Evolutionary conservation across 2,329 filamentous ascomycete genomes (phyloP).

Genomic region (Hypoxylon sp.): DNA sequence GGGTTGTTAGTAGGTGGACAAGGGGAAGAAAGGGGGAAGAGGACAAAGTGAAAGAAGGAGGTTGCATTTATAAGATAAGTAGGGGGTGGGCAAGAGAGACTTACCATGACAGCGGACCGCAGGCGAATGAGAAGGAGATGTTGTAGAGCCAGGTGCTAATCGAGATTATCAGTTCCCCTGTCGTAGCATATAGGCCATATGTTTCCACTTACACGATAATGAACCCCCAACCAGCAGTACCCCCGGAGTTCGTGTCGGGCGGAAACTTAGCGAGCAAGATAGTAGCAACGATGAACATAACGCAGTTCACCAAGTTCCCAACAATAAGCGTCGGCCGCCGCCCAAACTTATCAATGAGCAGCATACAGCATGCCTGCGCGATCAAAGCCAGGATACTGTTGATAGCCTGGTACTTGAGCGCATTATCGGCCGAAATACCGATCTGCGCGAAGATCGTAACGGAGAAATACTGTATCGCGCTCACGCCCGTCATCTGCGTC

Average conservation of each 20-base stretch:
- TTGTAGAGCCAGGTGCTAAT: constrained; percentile 82
- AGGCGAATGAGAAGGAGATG: constrained; percentile 79
- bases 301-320: constrained; percentile 78
- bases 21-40: neutral
- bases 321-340: constrained; percentile 78
- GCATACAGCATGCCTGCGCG: constrained; percentile 76
- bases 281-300: constrained; percentile 79
- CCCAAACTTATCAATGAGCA: constrained; percentile 77
- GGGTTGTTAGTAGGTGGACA: constrained; percentile 54
- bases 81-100: constrained; percentile 3
- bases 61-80: neutral
- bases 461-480: constrained; percentile 81
- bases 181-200: neutral
- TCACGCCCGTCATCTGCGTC: constrained; percentile 82
- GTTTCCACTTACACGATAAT: constrained; percentile 66
- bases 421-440: constrained; percentile 73
- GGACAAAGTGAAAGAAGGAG: neutral
- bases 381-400: constrained; percentile 78
- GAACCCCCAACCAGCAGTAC: constrained; percentile 76
- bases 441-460: constrained; percentile 76
- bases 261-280: constrained; percentile 69
- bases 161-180: constrained; percentile 8
- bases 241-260: constrained; percentile 64
- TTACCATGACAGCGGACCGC: constrained; percentile 71
- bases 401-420: constrained; percentile 82